Percentiles rank a stretch among this genome's conserved stretches.
Conservation (phyloP, 345 rosid genomes). For the Laguncularia racemosa region DNA sequence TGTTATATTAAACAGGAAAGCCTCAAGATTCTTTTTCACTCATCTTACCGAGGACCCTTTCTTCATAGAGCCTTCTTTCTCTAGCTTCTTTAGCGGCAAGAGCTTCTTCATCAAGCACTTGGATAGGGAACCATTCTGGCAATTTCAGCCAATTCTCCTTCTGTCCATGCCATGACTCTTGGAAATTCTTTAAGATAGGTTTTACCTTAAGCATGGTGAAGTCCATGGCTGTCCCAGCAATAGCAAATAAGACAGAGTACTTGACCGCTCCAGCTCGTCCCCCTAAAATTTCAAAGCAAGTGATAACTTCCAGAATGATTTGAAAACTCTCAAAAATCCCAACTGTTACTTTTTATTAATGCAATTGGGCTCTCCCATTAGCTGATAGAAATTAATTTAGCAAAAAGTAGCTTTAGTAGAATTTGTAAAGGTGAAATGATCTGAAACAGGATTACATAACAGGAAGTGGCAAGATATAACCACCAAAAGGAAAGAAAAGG, state of each 20-base stretch:
- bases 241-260: slow-evolving; percentile 61
- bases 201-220: slow-evolving; percentile 42
- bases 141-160: slow-evolving; percentile 34
- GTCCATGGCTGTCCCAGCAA: slow-evolving; percentile 52
- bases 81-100: slow-evolving; percentile 62
- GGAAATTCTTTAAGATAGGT: slow-evolving; percentile 25
- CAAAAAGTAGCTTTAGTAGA: no score
- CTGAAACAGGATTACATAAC: no score
- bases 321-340: not conserved
- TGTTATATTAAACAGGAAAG: not conserved
- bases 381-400: no score
- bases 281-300: slow-evolving; percentile 31
- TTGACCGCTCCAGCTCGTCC: slow-evolving; percentile 72
- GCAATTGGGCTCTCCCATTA: not conserved
- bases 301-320: not conserved
- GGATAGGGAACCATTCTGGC: slow-evolving; percentile 85
- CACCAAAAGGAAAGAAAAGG: no score
- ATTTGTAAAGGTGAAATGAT: no score
- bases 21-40: slow-evolving; percentile 58
- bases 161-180: slow-evolving; percentile 22
- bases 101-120: slow-evolving; percentile 75
- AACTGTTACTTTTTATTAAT: not conserved
- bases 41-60: slow-evolving; percentile 38
- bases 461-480: no score
- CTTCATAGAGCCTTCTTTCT: slow-evolving; percentile 41